These are phyloP conservation scores for Calonectria hawksworthii DNA, from an alignment of 2,329 filamentous ascomycete species.

Conservation along the genomic window DNA sequence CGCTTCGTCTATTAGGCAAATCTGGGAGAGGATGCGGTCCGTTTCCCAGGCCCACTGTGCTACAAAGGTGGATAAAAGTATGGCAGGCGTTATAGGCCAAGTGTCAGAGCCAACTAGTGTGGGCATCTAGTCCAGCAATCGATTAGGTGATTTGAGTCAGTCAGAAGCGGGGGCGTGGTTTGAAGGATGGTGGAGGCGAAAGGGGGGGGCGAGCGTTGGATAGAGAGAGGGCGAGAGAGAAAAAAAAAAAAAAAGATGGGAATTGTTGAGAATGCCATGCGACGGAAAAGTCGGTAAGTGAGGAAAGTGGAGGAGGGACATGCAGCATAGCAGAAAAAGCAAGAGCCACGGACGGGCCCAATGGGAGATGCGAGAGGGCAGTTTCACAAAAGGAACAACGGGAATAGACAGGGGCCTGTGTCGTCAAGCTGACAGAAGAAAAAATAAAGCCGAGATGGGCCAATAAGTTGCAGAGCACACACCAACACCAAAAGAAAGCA, in stretches of 20 bases:
- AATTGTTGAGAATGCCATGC: constrained; percentile 28
- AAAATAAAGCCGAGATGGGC: constrained; percentile 6
- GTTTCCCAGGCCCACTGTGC: neutral
- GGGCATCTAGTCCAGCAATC: neutral
- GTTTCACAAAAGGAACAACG: neutral
- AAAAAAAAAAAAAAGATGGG: neutral
- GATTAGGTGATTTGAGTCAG: constrained; percentile 11
- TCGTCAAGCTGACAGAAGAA: neutral
- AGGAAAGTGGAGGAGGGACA: neutral
- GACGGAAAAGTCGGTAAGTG: constrained; percentile 24
- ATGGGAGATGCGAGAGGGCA: neutral
- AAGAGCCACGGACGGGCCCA: neutral
- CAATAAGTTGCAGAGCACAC: neutral
- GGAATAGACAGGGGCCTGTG: neutral
- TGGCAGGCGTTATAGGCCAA: neutral
- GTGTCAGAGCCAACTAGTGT: neutral
- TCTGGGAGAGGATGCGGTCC: constrained; percentile 1
- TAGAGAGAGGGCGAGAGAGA: neutral
- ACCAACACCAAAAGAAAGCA: neutral
- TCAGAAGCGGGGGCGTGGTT: neutral
- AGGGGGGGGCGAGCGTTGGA: neutral
- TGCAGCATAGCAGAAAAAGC: neutral
- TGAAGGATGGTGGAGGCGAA: neutral
- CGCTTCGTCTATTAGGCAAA: constrained; percentile 3
- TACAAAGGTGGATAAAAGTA: neutral